phyloP scores from a whole-genome alignment of 345 rosid genomes.

The Populus simonii region DNA sequence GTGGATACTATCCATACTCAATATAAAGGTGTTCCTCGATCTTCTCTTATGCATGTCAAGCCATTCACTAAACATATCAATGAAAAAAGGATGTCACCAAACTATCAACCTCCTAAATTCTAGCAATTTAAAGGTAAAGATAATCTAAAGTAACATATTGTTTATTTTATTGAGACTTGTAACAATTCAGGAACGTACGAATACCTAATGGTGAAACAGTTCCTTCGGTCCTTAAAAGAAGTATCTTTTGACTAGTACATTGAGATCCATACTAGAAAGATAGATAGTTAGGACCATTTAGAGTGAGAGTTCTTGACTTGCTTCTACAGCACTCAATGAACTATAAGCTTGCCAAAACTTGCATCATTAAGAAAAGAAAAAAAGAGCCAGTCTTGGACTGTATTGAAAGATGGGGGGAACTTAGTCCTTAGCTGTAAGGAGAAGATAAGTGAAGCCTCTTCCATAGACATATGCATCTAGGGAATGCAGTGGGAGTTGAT shows the following conservation, averaged over 20 bases:
- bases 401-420: not conserved
- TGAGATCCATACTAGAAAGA: not conserved
- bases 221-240: fast-evolving
- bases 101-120: not conserved
- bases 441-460: no score
- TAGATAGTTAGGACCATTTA: no score
- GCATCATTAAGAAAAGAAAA: not conserved
- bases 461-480: not conserved
- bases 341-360: not conserved
- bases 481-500: not conserved
- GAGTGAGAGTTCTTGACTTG: not conserved
- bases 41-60: not conserved
- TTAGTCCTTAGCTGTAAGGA: not conserved
- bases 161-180: not conserved
- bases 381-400: not conserved
- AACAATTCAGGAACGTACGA: not conserved
- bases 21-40: no score
- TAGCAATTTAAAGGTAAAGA: not conserved
- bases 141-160: not conserved
- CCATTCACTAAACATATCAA: not conserved
- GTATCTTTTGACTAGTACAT: not conserved
- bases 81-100: not conserved
- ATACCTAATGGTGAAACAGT: not conserved
- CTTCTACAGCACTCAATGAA: not conserved
- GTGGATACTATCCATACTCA: not conserved